Percentiles rank a stretch among this genome's conserved stretches.
Conservation (phyloP, 2,329 filamentous ascomycete species). For the Diaporthe sp. region DNA sequence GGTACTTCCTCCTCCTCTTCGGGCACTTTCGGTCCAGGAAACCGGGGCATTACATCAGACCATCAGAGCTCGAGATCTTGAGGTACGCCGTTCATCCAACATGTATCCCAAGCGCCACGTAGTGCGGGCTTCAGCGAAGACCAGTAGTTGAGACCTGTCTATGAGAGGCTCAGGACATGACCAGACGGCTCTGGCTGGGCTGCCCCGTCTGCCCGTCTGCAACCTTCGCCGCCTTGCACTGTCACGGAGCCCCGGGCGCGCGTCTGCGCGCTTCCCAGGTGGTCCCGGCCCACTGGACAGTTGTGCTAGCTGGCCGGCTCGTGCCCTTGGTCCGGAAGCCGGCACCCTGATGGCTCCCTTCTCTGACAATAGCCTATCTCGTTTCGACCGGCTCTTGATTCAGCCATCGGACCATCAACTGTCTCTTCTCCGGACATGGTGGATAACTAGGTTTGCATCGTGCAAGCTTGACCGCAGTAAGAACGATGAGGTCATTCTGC, state of each 20-base stretch:
- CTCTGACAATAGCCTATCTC: neutral
- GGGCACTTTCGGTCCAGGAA: neutral
- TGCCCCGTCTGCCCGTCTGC: neutral
- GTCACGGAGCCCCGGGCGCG: neutral
- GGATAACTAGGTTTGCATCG: neutral
- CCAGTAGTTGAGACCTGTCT: neutral
- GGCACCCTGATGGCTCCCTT: neutral
- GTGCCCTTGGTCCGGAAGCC: neutral
- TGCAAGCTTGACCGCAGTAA: neutral
- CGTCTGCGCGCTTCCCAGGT: neutral
- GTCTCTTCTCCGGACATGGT: neutral
- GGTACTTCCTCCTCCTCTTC: neutral
- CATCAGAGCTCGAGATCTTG: neutral
- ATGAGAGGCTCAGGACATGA: too few relatives aligned
- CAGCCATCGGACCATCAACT: neutral
- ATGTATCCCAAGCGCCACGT: neutral
- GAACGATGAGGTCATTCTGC: too few relatives aligned
- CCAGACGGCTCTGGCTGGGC: too few relatives aligned
- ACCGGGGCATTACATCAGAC: neutral
- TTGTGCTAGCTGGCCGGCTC: neutral
- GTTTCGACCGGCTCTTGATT: neutral
- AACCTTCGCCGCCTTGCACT: neutral
- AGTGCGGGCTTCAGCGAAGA: neutral
- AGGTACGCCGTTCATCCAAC: neutral
- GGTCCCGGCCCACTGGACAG: neutral